Conservation (phyloP, 164 flowering plant genomes). For the Tetrastigma voinierianum region DNA sequence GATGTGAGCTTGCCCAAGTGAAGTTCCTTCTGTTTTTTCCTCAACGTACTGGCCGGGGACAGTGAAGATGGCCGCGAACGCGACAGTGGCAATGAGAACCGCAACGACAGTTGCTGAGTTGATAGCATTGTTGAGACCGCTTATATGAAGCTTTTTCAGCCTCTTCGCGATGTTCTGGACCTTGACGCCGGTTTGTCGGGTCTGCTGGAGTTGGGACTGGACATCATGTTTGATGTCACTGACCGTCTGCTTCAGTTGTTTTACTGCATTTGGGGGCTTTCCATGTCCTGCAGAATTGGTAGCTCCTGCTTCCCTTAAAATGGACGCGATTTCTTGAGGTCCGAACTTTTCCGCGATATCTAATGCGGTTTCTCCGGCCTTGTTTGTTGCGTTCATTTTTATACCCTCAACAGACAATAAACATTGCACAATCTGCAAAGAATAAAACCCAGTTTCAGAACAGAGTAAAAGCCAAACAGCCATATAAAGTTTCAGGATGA, state of each 20-base stretch:
- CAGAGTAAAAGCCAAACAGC: neutral
- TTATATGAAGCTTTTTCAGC: slow-evolving; percentile 83
- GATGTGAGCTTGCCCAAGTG: slow-evolving; percentile 72
- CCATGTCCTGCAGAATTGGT: slow-evolving; percentile 57
- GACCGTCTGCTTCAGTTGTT: slow-evolving; percentile 93
- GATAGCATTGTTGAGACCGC: slow-evolving; percentile 97
- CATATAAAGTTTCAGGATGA: too few species aligned
- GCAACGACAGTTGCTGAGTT: slow-evolving; percentile 93
- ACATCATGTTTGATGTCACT: slow-evolving; percentile 96
- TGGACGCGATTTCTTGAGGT: slow-evolving; percentile 44
- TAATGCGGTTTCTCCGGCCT: slow-evolving; percentile 77
- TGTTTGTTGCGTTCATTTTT: slow-evolving; percentile 63
- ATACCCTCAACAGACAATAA: slow-evolving; percentile 59
- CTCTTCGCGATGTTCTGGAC: slow-evolving; percentile 80
- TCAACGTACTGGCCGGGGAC: slow-evolving; percentile 94
- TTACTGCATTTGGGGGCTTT: slow-evolving; percentile 69
- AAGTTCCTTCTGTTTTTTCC: slow-evolving; percentile 9
- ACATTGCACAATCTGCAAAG: slow-evolving; percentile 60
- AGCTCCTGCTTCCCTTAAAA: slow-evolving; percentile 75
- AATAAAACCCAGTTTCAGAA: slow-evolving; percentile 4
- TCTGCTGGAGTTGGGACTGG: slow-evolving; percentile 82
- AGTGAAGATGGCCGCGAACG: slow-evolving; percentile 93
- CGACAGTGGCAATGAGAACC: slow-evolving; percentile 97
- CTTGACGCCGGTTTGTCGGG: slow-evolving; percentile 68
- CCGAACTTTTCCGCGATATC: slow-evolving; percentile 73